Base-by-base conservation (phyloP, 306 rosid genomes). In the Dalbergia cochinchinensis region DNA sequence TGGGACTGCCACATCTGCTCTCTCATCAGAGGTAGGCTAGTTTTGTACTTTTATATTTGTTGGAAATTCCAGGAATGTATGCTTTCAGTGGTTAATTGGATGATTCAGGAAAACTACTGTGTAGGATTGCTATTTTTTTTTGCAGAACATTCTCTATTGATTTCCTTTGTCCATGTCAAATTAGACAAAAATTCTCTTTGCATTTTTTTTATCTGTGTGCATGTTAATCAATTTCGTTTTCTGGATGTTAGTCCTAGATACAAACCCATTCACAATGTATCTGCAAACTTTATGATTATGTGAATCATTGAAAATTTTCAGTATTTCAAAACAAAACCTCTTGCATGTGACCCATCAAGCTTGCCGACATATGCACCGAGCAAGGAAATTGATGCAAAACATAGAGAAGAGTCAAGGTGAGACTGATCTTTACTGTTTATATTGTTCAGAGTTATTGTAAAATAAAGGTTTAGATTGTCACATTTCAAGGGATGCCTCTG, bases 361-460 rank as follows among this genome's bases (percentile, higher is more conserved):
- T 83, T 94, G 84, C 97, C 98, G 0, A 37, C 62, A 22, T 94
- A 94, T 78, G 96, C 94, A 64, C 97, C 97, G 20, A 94, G 97
- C 94, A 94, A 94, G 83, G 98, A 94, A 89, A 94, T 94, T 41
- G 97, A 94, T 67, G 98, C 97, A 7, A 94, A 92, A 83, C 86
- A 84, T 53, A 86, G 90, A 65, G 98, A 90, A 78, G 98, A 91
- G 72, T 85, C 94, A 67, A 91, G 97, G 98, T 94, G 73, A 87
- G 91, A 65, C 65, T 74, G 71, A 69, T 63, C 44, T 69, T 83
- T 62, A 33, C 19, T 66, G 18, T 53, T 65, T 79, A 16, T 60
- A 34, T 69, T 71, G 22, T 65, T 51, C 61, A 69, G n/a, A n/a
- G 67, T 67, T 73, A 48, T 45, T 64, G 9, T 61, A 59, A 44